Conservation (phyloP, 345 rosid species). For the Arabidopsis suecica region DNA sequence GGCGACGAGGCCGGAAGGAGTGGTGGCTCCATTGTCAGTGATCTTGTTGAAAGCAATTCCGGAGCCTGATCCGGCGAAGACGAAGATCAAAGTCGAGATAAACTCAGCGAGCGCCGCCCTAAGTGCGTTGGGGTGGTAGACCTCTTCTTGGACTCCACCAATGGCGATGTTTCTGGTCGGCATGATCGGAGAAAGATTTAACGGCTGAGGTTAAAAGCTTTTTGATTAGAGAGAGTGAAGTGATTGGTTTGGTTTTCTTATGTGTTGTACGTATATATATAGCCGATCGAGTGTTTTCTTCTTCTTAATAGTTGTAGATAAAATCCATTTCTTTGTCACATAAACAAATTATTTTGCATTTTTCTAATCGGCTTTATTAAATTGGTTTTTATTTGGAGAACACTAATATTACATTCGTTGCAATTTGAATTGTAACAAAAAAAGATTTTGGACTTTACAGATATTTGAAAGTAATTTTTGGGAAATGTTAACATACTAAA, state of each 20-base stretch:
- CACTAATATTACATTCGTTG: neutral
- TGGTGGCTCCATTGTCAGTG: constrained; percentile 65
- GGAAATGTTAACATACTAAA: neutral
- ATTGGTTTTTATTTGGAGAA: neutral
- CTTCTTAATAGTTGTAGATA: neutral
- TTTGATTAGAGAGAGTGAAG: constrained; percentile 14
- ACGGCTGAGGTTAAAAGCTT: constrained; percentile 14
- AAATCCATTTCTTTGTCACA: neutral
- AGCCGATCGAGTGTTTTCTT: constrained; percentile 17
- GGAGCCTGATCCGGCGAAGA: constrained; percentile 90
- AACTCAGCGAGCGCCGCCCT: constrained; percentile 90
- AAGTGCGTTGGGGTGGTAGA: constrained; percentile 71
- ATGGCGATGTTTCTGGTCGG: constrained; percentile 86
- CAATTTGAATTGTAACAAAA: neutral
- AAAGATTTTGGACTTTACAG: neutral
- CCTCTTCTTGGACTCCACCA: constrained; percentile 68
- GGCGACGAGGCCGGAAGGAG: constrained; percentile 78
- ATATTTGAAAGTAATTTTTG: neutral
- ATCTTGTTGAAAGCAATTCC: constrained; percentile 90
- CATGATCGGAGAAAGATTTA: constrained; percentile 50
- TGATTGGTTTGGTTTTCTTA: constrained; percentile 33
- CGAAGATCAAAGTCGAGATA: constrained; percentile 80
- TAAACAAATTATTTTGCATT: too few species aligned
- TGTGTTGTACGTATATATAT: constrained; percentile 31
- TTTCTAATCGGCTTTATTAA: neutral